A percentile compares a stretch with the other conserved stretches of the same genome.
Conservation (phyloP, 345 rosid species). For the Corymbia maculata region DNA sequence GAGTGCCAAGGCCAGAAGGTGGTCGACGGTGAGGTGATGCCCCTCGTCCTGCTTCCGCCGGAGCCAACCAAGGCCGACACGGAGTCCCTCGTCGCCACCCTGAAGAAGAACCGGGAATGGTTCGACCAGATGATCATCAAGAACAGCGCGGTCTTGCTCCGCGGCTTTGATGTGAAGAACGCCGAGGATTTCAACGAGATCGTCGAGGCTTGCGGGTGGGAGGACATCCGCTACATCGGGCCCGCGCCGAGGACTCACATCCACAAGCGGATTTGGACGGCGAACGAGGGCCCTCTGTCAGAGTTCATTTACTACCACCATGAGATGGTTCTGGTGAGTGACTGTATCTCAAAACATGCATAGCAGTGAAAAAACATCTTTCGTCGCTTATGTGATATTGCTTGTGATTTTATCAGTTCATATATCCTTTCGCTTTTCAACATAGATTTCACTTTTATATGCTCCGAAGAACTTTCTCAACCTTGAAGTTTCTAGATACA, state of each 20-base stretch:
- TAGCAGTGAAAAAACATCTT: background rate
- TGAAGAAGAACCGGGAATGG: constrained; percentile 40
- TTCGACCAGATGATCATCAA: constrained; percentile 49
- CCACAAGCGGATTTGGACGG: constrained; percentile 55
- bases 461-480: background rate
- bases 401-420: background rate
- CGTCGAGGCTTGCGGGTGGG: constrained; percentile 48
- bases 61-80: constrained; percentile 8
- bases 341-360: background rate
- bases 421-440: background rate
- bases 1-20: constrained; percentile 51
- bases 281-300: constrained; percentile 65
- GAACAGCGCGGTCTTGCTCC: constrained; percentile 48
- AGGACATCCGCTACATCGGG: constrained; percentile 43
- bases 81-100: constrained; percentile 18
- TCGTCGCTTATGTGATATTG: background rate
- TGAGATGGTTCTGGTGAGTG: constrained; percentile 54
- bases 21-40: constrained; percentile 55
- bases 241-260: constrained; percentile 53
- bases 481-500: background rate
- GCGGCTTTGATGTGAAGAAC: constrained; percentile 40
- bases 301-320: constrained; percentile 65
- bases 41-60: constrained; percentile 33
- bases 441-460: background rate
- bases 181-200: constrained; percentile 50